Evolutionary conservation across 2,329 filamentous ascomycete species (phyloP), one percentile per base, ranked within the genome.

Genomic region (Colletotrichum sp.): DNA sequence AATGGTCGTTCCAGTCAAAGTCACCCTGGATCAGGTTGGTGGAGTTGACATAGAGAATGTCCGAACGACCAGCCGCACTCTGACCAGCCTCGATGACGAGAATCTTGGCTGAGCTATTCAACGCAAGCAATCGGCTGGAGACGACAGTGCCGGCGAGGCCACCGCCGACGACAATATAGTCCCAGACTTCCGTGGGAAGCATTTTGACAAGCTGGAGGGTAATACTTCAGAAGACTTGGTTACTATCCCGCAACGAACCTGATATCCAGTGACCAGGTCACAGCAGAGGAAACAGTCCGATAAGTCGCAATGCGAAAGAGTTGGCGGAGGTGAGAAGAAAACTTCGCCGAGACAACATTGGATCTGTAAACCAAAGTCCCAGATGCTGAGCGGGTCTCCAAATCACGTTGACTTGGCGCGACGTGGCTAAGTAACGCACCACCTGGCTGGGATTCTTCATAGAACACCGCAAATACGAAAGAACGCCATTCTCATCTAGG

Each of bases 121-220:
- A 71, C 39, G 75, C 36, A 18, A 64, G 72, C 18, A 87, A 80
- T 9, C 85, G 80, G 69, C 82, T 84, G 6, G 85, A 83, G 9
- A 85, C 72, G 18, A 86, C 83, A 10, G 82, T 82, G 34, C 85
- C 85, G 8, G 82, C 80, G 2, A 85, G 81, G 26, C 85, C 85
- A 13, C 83, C 85, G 3, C 85, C 85, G 13, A 86, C 81, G 24
- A 87, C 79, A 13, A 87, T 84, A 69, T 83, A 84, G 75, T 87
- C 84, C 70, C 70, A 72, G 8, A 72, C n/a, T 52, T 52, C 55
- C 4, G 34, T 36, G 21, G 70, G 28, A 5, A 72, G 55, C 69
- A 71, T 71, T n/a, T 65, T 65, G 69, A 12, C 9, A 13, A 21
- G 44, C n/a, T 52, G n/a, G 10, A 13, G 4, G 44, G 44, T 1